Evolutionary conservation across 345 rosid genomes (phyloP), one percentile per base, ranked within the genome.

Genomic region (Passiflora organensis): DNA sequence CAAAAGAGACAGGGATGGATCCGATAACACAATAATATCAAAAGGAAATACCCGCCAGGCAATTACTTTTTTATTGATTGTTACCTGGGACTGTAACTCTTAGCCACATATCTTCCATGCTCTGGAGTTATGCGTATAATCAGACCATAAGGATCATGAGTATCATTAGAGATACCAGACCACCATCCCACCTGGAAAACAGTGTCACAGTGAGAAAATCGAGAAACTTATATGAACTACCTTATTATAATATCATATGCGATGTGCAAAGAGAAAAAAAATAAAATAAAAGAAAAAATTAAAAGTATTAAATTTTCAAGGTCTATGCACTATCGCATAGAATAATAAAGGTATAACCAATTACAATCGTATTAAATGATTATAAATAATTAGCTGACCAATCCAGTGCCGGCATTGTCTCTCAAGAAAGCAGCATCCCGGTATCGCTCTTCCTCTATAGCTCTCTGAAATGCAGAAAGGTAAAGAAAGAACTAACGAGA

Each of bases 121-220:
- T 91, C 98, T 13, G 98, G 86, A 65, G 95, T 91, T 56, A 91
- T 82, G 44, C 73, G 80, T 62, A 91, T 76, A 67, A 91, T 82
- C 59, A 91, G 70, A 69, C 98, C 98, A 52, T 76, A 78, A 53
- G 98, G 95, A 74, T 86, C 87, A 32, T 78, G 73, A 58, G 53
- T 77, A 79, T 85, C 88, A 55, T 83, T 79, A 0, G 98, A 82
- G 47, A 80, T 70, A 38, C 98, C 98, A 38, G 96, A 78, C 96
- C 98, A 91, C 98, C 98, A 91, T 51, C 98, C 98, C 65, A 91
- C 83, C 98, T 91, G 45, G 23, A 68, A 68, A 21, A 62, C 53
- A 65, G 24, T 8, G 56, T 19, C 60, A 47, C 6, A 18, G n/a
- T 1, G 20, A 61, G 18, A 22, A 53, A 43, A 32, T 17, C 25